Base-by-base conservation (phyloP, 1,284 basidiomycete species). In the Cryptococcus wingfieldii region DNA sequence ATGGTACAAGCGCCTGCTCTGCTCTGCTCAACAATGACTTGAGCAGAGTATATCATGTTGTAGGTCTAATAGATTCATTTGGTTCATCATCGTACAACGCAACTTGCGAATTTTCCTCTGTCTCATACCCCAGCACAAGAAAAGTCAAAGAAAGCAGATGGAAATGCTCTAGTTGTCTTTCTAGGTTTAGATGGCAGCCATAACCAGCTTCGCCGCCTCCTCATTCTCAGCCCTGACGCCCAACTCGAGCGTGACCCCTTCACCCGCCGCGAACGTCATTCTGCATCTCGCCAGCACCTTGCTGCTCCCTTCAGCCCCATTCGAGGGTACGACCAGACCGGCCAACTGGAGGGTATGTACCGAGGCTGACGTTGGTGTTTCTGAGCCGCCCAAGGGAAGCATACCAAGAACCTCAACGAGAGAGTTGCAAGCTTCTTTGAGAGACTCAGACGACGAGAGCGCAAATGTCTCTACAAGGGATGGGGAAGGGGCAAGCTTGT, bases 161-260 rank as follows among this genome's bases (percentile, higher is more conserved):
- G 31, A 10, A 10, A 34, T 10, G 31, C 3, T 34, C 10, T 2
- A 34, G 10, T 10, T 34, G 31, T 10, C 31, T 34, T 6, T 34
- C 31, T 34, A 28, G 23, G 38, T 47, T 65, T 88, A 86, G 72
- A 99, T 94, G 49, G 96, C 95, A 42, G 88, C 84, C 63, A 98
- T 83, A 39, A 98, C 88, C 55, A 99, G 83, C 66, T 86, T 82
- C 68, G 89, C 91, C 25, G 87, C 89, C 61, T 84, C 84, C 71
- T 90, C 85, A 77, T 87, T 86, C 75, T 98, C 93, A 51, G 92
- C 92, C 49, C 95, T 85, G n/a, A 96, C 93, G 18, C 83, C 83
- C 51, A 99, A 79, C 79, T 98, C 95, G 63, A 99, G 80, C 42
- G 92, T 96, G n/a, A 99, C 96, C 14, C 96, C 96, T 62, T 88